phyloP scores from a whole-genome alignment of 257 asterid genomes.

The Avicennia marina region DNA sequence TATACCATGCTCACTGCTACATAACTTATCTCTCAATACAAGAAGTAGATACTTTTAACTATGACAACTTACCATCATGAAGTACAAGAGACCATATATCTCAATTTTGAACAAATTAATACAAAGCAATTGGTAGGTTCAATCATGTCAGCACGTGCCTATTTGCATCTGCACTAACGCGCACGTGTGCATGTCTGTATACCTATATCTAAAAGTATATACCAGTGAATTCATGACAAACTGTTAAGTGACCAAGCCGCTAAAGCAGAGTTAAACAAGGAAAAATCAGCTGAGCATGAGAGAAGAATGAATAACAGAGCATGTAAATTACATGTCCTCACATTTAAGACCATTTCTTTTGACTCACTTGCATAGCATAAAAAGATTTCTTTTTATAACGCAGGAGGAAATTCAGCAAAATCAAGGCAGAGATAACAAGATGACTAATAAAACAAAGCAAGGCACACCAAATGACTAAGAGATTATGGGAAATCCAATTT shows the following conservation, averaged over 20 bases:
- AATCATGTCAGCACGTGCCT: background rate
- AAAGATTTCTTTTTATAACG: background rate
- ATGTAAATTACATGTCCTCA: background rate
- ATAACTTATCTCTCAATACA: background rate
- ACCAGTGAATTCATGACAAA: background rate
- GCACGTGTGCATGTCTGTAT: background rate
- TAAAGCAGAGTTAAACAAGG: too few relatives aligned
- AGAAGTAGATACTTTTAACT: background rate
- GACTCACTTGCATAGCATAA: background rate
- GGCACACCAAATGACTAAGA: background rate
- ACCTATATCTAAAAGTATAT: background rate
- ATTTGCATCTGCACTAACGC: background rate
- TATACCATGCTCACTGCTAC: background rate
- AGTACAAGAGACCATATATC: background rate
- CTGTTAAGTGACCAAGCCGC: background rate
- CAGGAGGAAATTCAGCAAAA: background rate
- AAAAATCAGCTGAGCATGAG: slow-evolving; percentile 7
- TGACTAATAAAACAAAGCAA: background rate
- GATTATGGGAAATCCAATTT: background rate
- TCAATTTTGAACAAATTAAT: background rate
- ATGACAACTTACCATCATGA: too few relatives aligned
- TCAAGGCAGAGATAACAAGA: background rate
- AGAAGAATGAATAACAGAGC: slow-evolving; percentile 4
- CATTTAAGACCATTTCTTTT: slow-evolving; percentile 9
- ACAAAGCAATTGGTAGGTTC: background rate